Conservation (phyloP, 805 yeast species). For the Saccharomycopsis babjevae region DNA sequence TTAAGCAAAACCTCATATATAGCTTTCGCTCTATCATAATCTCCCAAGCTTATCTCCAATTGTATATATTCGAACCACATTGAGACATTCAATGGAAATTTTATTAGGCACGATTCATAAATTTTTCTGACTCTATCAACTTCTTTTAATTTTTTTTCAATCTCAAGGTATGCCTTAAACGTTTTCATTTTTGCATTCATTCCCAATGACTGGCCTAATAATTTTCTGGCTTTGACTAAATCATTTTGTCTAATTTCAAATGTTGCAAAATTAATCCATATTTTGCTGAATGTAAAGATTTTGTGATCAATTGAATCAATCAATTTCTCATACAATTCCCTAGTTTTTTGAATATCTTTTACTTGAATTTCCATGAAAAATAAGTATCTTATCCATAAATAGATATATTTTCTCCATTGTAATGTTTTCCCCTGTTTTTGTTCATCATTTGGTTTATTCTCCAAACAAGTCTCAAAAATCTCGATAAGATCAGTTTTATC, state of each 20-base stretch:
- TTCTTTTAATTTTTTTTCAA: conserved; percentile 63
- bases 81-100: conserved; percentile 30
- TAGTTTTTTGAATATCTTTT: conserved; percentile 35
- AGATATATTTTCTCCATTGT: conserved; percentile 61
- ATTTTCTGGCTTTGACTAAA: conserved; percentile 47
- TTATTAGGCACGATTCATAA: conserved; percentile 55
- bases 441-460: conserved; percentile 26
- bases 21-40: conserved; percentile 54
- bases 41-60: conserved; percentile 60
- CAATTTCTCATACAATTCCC: conserved; percentile 41
- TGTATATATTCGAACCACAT: conserved; percentile 59
- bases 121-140: conserved; percentile 71
- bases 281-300: conserved; percentile 53
- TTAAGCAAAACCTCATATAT: conserved; percentile 45
- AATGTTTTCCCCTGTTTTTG: conserved; percentile 25
- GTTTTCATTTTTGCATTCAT: conserved; percentile 40
- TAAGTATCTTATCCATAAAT: conserved; percentile 60
- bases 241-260: conserved; percentile 59
- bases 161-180: conserved; percentile 50
- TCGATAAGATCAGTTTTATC: conserved; percentile 25
- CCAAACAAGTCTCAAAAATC: conserved; percentile 37
- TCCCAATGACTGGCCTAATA: conserved; percentile 68
- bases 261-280: conserved; percentile 64
- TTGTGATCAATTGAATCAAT: conserved; percentile 46
- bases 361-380: conserved; percentile 45